Conservation (phyloP, 2,329 filamentous ascomycete genomes). For the Sclerotinia minor region DNA sequence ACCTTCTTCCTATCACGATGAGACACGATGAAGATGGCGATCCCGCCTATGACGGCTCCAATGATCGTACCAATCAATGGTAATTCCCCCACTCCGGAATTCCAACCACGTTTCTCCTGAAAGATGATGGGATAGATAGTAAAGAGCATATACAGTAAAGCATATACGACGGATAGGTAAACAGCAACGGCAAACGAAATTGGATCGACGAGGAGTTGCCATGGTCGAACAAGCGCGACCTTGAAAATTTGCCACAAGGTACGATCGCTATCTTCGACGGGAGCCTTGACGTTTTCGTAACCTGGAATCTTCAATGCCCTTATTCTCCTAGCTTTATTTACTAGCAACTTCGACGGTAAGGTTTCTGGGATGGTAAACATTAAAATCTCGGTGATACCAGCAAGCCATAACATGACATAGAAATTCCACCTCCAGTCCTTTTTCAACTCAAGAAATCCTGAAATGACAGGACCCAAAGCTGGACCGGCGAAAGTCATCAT, state of each 20-base stretch:
- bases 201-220: conserved; percentile 84
- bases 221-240: conserved; percentile 83
- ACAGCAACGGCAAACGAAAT: conserved; percentile 81
- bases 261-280: conserved; percentile 64
- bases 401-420: conserved; percentile 50
- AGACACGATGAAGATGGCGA: conserved; percentile 50
- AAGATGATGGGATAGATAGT: conserved; percentile 40
- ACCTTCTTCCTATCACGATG: conserved; percentile 42
- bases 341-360: conserved; percentile 51
- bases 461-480: conserved; percentile 48
- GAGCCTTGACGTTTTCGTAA: conserved; percentile 53
- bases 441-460: conserved; percentile 58
- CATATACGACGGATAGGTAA: conserved; percentile 65
- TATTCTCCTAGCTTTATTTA: conserved; percentile 55
- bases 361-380: conserved; percentile 63
- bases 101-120: conserved; percentile 46
- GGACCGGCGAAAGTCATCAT: conserved; percentile 63
- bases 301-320: conserved; percentile 50
- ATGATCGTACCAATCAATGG: conserved; percentile 65
- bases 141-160: conserved; percentile 39
- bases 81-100: conserved; percentile 56
- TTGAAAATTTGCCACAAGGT: conserved; percentile 58
- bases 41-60: conserved; percentile 44
- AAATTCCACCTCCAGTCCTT: conserved; percentile 55
- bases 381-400: conserved; percentile 44